A percentile compares a stretch with the other conserved stretches of the same genome.
Conservation (phyloP, 2,329 filamentous ascomycete genomes). For the Annulohypoxylon truncatum region DNA sequence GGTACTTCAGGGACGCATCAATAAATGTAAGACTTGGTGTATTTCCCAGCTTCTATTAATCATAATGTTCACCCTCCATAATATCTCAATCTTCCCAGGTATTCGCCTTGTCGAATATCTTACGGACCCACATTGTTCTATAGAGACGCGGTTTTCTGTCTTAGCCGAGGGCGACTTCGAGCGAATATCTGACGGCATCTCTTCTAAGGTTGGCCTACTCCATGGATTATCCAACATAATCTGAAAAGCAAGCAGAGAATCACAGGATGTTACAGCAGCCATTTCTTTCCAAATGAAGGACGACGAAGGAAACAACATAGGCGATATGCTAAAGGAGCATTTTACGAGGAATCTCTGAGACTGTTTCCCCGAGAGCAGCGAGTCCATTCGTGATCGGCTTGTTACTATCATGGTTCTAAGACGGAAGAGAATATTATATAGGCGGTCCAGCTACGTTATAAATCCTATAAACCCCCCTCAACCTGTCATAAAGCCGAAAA, state of each 20-base stretch:
- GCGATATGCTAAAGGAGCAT: not conserved
- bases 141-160: not conserved
- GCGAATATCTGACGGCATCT: slow-evolving; percentile 3
- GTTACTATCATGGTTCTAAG: slow-evolving; percentile 14
- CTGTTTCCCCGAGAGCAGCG: slow-evolving; percentile 7
- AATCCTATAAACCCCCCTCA: slow-evolving; percentile 1
- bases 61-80: not conserved
- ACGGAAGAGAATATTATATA: slow-evolving; percentile 16
- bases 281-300: slow-evolving; percentile 13
- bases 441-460: not conserved
- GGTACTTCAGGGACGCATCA: not conserved
- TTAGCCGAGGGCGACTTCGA: not conserved
- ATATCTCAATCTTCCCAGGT: not conserved
- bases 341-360: slow-evolving; percentile 6
- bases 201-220: slow-evolving; percentile 18
- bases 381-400: slow-evolving; percentile 11
- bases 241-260: slow-evolving; percentile 21
- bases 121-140: not conserved
- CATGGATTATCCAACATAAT: slow-evolving; percentile 26
- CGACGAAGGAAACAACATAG: slow-evolving; percentile 15
- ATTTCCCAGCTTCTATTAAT: not conserved
- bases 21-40: slow-evolving; percentile 3
- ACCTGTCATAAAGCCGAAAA: not conserved
- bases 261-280: slow-evolving; percentile 13
- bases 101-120: not conserved